Evolutionary conservation across 352 stramenopile species (phyloP).

Genomic region (Thalassiosira livingstoniorum): DNA sequence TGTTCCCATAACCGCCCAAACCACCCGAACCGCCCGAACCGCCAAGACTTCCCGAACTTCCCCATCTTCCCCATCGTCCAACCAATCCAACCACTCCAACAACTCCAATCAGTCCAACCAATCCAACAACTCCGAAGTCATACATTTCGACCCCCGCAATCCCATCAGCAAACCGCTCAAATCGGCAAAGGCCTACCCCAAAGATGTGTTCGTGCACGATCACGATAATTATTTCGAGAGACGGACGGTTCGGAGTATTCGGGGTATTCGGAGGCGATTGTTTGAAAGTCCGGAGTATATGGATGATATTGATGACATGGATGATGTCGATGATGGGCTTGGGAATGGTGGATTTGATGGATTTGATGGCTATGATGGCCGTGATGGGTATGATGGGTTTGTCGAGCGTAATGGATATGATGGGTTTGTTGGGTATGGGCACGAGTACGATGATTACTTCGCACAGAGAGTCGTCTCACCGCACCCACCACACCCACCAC

Average conservation of each 20-base stretch:
- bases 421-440: neutral
- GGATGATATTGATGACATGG: neutral
- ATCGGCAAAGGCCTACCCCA: slow-evolving; percentile 13
- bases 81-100: too few relatives aligned
- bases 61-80: too few relatives aligned
- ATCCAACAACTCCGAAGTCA: too few relatives aligned
- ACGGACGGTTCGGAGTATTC: neutral
- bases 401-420: neutral
- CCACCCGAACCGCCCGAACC: too few relatives aligned
- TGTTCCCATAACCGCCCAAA: too few relatives aligned
- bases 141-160: slow-evolving; percentile 25
- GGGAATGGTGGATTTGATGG: too few relatives aligned
- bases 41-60: too few relatives aligned
- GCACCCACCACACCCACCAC: neutral
- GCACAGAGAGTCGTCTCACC: neutral
- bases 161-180: slow-evolving; percentile 13
- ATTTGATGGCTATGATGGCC: neutral
- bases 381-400: neutral
- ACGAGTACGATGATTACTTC: neutral
- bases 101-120: too few relatives aligned
- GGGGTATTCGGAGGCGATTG: neutral
- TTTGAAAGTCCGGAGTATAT: neutral
- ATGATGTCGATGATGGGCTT: too few relatives aligned
- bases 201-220: neutral
- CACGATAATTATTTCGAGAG: slow-evolving; percentile 9